These are phyloP conservation scores for Croton laevigatus DNA, from an alignment of 441 rosid species.

Conservation along the genomic window DNA sequence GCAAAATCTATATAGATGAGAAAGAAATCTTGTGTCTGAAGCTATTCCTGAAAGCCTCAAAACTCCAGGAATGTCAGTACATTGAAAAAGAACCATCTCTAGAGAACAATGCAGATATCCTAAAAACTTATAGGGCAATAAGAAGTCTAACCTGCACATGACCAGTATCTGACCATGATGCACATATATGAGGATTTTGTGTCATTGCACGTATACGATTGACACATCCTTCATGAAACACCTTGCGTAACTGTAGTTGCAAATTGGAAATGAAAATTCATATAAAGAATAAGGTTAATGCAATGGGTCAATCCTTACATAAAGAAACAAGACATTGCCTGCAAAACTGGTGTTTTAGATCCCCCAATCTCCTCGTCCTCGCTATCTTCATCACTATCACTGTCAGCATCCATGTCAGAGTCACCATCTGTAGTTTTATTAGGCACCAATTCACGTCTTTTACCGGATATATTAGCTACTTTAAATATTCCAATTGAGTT, in stretches of 20 bases:
- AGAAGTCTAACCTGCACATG: constrained; percentile 69
- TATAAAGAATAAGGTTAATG: constrained; percentile 6
- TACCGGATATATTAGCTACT: constrained; percentile 71
- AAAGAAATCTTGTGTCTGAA: not conserved
- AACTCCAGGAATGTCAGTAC: not conserved
- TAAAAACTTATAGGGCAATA: not conserved
- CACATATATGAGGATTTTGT: constrained; percentile 86
- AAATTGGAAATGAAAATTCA: constrained; percentile 20
- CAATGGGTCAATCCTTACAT: constrained; percentile 1
- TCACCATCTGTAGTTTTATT: constrained; percentile 41
- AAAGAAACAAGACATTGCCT: constrained; percentile 42
- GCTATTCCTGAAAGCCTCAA: not conserved
- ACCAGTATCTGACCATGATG: constrained; percentile 92
- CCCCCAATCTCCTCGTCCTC: constrained; percentile 61
- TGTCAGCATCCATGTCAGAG: constrained; percentile 54
- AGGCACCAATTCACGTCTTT: constrained; percentile 72
- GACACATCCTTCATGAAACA: constrained; percentile 81
- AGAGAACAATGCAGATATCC: not conserved
- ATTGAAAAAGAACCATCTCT: not conserved
- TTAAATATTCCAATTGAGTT: constrained; percentile 84
- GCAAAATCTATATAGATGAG: constrained; percentile 2
- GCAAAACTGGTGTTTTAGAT: constrained; percentile 58
- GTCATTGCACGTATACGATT: constrained; percentile 95
- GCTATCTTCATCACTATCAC: constrained; percentile 71
- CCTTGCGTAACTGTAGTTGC: constrained; percentile 57